Conservation (phyloP, 257 asterid genomes). For the Cordia subcordata region DNA sequence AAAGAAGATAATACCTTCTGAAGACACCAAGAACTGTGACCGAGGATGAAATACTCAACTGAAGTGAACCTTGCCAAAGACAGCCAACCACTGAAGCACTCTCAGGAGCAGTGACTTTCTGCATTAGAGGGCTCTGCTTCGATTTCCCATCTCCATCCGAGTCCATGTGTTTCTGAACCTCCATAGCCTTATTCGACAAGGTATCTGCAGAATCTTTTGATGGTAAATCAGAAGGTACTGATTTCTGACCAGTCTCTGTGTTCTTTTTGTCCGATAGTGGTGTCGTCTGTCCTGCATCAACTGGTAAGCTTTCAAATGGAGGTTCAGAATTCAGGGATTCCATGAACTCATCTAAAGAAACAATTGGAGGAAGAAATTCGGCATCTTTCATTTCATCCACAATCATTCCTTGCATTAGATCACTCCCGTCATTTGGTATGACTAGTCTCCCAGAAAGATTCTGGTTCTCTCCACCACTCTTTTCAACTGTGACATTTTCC, state of each 20-base stretch:
- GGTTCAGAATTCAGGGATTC: constrained; percentile 95
- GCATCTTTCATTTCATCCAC: constrained; percentile 89
- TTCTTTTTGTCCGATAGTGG: constrained; percentile 34
- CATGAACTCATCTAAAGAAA: constrained; percentile 92
- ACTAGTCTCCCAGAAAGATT: constrained; percentile 58
- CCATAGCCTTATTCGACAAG: constrained; percentile 28
- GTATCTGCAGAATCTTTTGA: constrained; percentile 34
- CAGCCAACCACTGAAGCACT: constrained; percentile 27
- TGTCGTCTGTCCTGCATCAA: constrained; percentile 31
- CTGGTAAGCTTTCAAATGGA: constrained; percentile 69
- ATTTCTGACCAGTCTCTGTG: constrained; percentile 22
- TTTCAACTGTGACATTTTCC: constrained; percentile 35
- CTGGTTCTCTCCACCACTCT: constrained; percentile 41
- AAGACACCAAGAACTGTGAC: constrained; percentile 53
- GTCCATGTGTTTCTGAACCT: constrained; percentile 7
- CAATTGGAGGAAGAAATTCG: constrained; percentile 82
- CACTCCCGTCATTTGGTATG: constrained; percentile 84
- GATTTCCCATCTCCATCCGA: constrained; percentile 20
- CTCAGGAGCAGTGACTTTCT: constrained; percentile 22
- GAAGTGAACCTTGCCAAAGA: constrained; percentile 75
- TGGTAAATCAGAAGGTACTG: constrained; percentile 28
- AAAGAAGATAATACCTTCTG: constrained; percentile 42
- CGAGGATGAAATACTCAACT: constrained; percentile 55
- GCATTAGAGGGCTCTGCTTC: constrained; percentile 28
- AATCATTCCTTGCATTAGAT: constrained; percentile 93